phyloP scores from a whole-genome alignment of 805 yeast genomes.

The Pichia gijzeniarum region DNA sequence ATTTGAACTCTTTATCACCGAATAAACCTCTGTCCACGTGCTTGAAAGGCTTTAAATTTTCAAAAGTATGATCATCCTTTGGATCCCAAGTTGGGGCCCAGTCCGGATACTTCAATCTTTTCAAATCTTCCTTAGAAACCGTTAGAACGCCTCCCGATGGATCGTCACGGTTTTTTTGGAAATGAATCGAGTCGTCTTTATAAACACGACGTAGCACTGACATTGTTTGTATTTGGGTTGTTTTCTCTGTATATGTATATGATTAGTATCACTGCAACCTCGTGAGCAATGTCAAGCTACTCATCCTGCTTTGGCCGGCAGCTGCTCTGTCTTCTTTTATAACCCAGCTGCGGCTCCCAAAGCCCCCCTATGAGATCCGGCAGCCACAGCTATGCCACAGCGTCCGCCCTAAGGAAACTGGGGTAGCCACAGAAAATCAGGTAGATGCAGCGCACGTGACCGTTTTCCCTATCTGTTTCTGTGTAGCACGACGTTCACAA shows the following conservation, averaged over 20 bases:
- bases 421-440: too few relatives aligned
- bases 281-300: too few relatives aligned
- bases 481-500: conserved; percentile 12
- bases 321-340: too few relatives aligned
- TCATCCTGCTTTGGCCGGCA: too few relatives aligned
- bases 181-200: conserved; percentile 9
- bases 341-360: too few relatives aligned
- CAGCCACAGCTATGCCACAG: too few relatives aligned
- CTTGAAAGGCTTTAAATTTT: conserved; percentile 47
- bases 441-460: neutral
- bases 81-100: conserved; percentile 18
- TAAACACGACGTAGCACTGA: conserved; percentile 7
- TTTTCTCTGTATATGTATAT: neutral
- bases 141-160: conserved; percentile 8
- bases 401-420: too few relatives aligned
- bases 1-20: conserved; percentile 50
- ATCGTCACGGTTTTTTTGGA: conserved; percentile 9
- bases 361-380: too few relatives aligned
- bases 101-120: conserved; percentile 10
- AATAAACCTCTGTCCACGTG: conserved; percentile 52
- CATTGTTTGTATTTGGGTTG: neutral
- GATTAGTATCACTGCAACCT: neutral
- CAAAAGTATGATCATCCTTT: conserved; percentile 12
- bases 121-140: conserved; percentile 5
- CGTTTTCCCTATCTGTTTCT: neutral